Evolutionary conservation across 148 eudicot species (phyloP).

Genomic region (Vaccinium myrtillus): DNA sequence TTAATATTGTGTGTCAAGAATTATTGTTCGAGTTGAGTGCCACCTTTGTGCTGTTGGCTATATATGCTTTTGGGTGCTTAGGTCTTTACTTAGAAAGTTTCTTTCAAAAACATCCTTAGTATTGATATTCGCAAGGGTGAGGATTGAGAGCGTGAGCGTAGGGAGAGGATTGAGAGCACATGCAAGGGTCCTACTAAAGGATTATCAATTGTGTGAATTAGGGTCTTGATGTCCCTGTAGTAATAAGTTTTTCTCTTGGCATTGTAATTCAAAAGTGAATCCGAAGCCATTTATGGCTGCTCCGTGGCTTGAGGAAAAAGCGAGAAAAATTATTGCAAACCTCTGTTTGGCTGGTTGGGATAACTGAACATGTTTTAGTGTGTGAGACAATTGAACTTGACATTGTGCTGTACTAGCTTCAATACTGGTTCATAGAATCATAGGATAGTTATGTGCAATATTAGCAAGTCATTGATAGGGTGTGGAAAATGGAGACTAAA

Average conservation of each 20-base stretch:
- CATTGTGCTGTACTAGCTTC: not conserved
- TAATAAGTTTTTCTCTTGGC: not conserved
- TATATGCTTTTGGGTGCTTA: not conserved
- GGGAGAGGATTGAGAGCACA: too few relatives aligned
- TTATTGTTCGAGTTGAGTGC: not conserved
- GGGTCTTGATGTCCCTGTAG: not conserved
- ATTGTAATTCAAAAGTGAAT: not conserved
- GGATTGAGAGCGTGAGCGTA: too few relatives aligned
- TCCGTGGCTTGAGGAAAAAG: not conserved
- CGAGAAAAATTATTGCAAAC: too few relatives aligned
- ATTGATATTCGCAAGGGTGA: too few relatives aligned
- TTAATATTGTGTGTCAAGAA: not conserved
- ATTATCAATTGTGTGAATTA: too few relatives aligned
- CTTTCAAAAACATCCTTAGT: too few relatives aligned
- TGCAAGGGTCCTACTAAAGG: too few relatives aligned
- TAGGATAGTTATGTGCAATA: not conserved
- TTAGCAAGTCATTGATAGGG: constrained; percentile 2
- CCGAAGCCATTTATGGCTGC: not conserved
- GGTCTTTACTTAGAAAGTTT: too few relatives aligned
- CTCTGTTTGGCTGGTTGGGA: not conserved
- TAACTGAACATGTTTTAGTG: not conserved
- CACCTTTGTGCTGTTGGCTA: not conserved
- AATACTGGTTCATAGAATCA: not conserved
- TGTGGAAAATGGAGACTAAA: not conserved
- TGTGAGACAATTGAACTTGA: not conserved